Conservation (phyloP, 1,284 basidiomycete genomes). For the Marasmius sp. region DNA sequence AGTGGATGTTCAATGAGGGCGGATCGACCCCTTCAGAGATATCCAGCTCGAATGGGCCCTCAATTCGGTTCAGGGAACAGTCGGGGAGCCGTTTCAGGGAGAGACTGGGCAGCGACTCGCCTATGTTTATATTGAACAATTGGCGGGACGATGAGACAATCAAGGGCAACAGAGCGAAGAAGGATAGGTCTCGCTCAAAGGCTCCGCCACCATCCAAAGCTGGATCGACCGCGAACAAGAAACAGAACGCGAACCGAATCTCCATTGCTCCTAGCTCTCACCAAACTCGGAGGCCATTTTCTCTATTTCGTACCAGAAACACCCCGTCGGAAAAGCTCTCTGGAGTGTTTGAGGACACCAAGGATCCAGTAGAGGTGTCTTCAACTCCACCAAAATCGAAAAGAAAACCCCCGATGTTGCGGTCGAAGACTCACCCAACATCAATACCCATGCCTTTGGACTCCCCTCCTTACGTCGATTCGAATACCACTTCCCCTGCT, state of each 20-base stretch:
- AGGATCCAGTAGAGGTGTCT: neutral
- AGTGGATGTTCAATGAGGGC: slow-evolving; percentile 21
- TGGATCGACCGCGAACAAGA: neutral
- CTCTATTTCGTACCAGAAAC: neutral
- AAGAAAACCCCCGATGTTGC: neutral
- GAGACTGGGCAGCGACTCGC: slow-evolving; percentile 8
- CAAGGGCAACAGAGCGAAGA: neutral
- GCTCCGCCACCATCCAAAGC: neutral
- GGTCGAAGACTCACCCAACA: neutral
- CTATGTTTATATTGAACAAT: neutral
- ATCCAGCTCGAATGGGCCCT: neutral
- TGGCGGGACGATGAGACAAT: neutral
- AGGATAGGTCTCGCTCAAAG: neutral
- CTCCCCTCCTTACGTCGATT: neutral
- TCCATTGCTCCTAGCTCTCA: neutral
- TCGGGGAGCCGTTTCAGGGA: slow-evolving; percentile 14
- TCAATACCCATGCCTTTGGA: neutral
- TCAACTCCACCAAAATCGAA: neutral
- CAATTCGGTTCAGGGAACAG: slow-evolving; percentile 11
- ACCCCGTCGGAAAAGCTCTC: neutral
- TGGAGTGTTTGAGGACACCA: neutral
- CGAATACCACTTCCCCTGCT: neutral
- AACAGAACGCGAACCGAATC: neutral
- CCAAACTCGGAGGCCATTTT: neutral
- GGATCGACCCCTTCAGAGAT: slow-evolving; percentile 1